Conservation (phyloP, 2,329 filamentous ascomycete species). For the Colletotrichum chrysophilum region DNA sequence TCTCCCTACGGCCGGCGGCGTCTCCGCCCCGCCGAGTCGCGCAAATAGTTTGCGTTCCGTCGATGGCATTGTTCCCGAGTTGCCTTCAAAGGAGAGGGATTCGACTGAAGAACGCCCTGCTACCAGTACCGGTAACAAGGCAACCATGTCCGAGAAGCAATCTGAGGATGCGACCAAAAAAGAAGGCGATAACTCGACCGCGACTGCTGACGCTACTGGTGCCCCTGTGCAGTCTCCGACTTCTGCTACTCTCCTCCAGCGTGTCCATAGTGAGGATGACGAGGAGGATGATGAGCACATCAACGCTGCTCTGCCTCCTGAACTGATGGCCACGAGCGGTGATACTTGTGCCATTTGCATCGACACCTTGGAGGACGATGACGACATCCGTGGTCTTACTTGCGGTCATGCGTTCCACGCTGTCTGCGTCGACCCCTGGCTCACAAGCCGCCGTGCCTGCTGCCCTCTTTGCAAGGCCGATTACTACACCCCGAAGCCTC, state of each 20-base stretch:
- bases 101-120: constrained; percentile 41
- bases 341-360: constrained; percentile 98
- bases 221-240: constrained; percentile 2
- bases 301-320: constrained; percentile 79
- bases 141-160: constrained; percentile 3
- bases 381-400: constrained; percentile 90
- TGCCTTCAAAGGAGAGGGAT: constrained; percentile 44
- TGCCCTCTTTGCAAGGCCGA: constrained; percentile 98
- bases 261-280: constrained; percentile 55
- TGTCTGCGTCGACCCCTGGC: constrained; percentile 93
- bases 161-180: background rate
- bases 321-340: constrained; percentile 80
- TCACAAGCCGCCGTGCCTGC: constrained; percentile 91
- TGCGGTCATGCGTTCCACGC: constrained; percentile 99
- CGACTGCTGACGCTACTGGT: background rate
- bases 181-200: constrained; percentile 5
- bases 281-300: constrained; percentile 79
- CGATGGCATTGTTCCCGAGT: constrained; percentile 53
- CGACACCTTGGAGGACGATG: constrained; percentile 91
- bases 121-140: constrained; percentile 2
- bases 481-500: constrained; percentile 93
- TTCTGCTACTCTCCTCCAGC: constrained; percentile 35
- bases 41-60: constrained; percentile 75
- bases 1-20: constrained; percentile 82
- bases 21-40: constrained; percentile 75